Conservation (phyloP, 2,329 filamentous ascomycete genomes). For the Orbilia brochopaga region DNA sequence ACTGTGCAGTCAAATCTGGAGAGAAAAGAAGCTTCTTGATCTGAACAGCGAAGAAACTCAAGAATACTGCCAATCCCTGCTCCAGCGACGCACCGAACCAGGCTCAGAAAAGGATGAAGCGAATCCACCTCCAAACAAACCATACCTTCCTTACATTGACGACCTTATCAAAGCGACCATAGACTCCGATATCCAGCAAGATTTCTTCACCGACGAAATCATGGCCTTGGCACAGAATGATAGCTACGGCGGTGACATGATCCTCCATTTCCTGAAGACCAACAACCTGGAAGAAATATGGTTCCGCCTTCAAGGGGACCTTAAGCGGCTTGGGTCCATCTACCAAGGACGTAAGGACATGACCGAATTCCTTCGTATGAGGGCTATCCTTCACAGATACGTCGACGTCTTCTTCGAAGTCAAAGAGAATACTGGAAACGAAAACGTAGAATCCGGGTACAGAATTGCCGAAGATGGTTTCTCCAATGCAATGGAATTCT, state of each 20-base stretch:
- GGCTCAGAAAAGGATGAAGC: not conserved
- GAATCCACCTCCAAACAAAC: constrained; percentile 18
- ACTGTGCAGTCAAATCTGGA: constrained; percentile 7
- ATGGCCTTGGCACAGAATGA: constrained; percentile 20
- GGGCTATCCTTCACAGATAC: constrained; percentile 19
- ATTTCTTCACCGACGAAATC: constrained; percentile 24
- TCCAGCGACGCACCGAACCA: not conserved
- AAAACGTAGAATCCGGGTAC: not conserved
- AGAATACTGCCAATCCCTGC: constrained; percentile 6
- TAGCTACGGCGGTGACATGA: constrained; percentile 9
- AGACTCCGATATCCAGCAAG: constrained; percentile 17
- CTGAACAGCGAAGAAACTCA: constrained; percentile 4
- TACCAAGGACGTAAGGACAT: constrained; percentile 10
- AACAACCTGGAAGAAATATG: constrained; percentile 2
- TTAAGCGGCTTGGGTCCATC: constrained; percentile 1
- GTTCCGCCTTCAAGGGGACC: constrained; percentile 9
- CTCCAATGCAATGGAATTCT: not conserved
- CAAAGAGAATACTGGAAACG: not conserved
- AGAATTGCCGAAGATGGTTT: not conserved
- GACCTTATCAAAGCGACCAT: constrained; percentile 34
- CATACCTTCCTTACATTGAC: constrained; percentile 31
- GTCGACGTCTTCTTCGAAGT: constrained; percentile 16
- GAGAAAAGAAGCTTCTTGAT: not conserved
- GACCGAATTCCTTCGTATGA: constrained; percentile 7
- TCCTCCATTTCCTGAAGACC: constrained; percentile 7